Evolutionary conservation across 352 stramenopile species (phyloP), one percentile per base, ranked within the genome.

Genomic region (Thalassiosira livingstoniorum): DNA sequence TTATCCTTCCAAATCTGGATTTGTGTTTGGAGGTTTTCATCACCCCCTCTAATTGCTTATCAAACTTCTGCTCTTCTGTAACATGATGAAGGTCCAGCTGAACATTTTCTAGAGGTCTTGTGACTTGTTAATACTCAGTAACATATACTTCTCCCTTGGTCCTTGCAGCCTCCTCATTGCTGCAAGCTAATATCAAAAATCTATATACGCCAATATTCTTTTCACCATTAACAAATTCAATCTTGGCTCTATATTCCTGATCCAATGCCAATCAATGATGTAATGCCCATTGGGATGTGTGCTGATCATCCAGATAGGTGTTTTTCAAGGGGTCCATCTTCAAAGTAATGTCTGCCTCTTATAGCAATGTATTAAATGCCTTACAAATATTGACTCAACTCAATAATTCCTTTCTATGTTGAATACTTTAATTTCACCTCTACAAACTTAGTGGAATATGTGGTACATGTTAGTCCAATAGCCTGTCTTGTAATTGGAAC

Each of bases 261-360:
- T 79, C 60, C n/a, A n/a, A n/a, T n/a, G n/a, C 1, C 31, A 27
- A 35, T 79, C 57, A 32, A 79, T 58, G 39, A 64, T 39, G 43
- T 72, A 79, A 1, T 4, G n/a, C 1, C 53, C 25, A 35, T 29
- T n/a, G 23, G 51, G 60, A n/a, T n/a, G n/a, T n/a, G n/a, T n/a
- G n/a, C n/a, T n/a, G n/a, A n/a, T n/a, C n/a, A n/a, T n/a, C n/a
- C n/a, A n/a, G n/a, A n/a, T n/a, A n/a, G n/a, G n/a, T n/a, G n/a
- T n/a, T n/a, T n/a, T n/a, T n/a, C n/a, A n/a, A n/a, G n/a, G n/a
- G n/a, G n/a, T n/a, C n/a, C n/a, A n/a, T n/a, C n/a, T n/a, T n/a
- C n/a, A n/a, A n/a, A n/a, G n/a, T n/a, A n/a, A n/a, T n/a, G n/a
- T n/a, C n/a, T n/a, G n/a, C n/a, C n/a, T n/a, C n/a, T n/a, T n/a